Percentiles rank a stretch among this genome's conserved stretches.
These are phyloP conservation scores for Physcomitrium patens DNA, from an alignment of 225 moss, liverwort and hornwort genomes.

Conservation along the genomic window DNA sequence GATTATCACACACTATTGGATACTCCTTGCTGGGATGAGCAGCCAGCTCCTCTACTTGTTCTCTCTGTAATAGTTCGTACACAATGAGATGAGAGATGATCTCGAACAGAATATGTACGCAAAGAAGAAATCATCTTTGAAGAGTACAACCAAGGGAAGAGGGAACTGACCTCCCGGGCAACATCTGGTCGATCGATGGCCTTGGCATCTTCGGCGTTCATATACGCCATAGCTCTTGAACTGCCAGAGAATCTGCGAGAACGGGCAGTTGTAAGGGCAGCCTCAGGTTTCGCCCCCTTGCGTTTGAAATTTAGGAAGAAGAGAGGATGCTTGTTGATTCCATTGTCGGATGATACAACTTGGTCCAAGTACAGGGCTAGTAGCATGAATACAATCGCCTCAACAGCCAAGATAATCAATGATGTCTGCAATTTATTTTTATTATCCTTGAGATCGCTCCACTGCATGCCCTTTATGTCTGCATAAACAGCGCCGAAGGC, in stretches of 20 bases:
- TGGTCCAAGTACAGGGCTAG: conserved; percentile 78
- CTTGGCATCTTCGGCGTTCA: conserved; percentile 26
- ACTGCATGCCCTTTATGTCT: conserved; percentile 63
- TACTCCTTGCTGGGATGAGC: conserved; percentile 39
- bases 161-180: conserved; percentile 62
- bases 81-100: neutral
- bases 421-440: conserved; percentile 61
- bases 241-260: conserved; percentile 36
- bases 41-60: conserved; percentile 58
- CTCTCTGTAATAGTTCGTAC: conserved; percentile 47
- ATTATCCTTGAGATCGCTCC: conserved; percentile 59
- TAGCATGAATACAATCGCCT: conserved; percentile 62
- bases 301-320: conserved; percentile 69
- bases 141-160: neutral
- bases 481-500: conserved; percentile 58
- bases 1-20: conserved; percentile 76
- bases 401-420: conserved; percentile 60
- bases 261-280: neutral
- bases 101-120: neutral
- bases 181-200: conserved; percentile 51
- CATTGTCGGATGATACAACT: conserved; percentile 69
- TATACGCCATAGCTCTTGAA: conserved; percentile 26
- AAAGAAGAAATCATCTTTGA: neutral
- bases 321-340: conserved; percentile 77
- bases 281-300: conserved; percentile 28